Conservation (phyloP, 1,284 basidiomycete genomes). For the Rhodotorula sp. region DNA sequence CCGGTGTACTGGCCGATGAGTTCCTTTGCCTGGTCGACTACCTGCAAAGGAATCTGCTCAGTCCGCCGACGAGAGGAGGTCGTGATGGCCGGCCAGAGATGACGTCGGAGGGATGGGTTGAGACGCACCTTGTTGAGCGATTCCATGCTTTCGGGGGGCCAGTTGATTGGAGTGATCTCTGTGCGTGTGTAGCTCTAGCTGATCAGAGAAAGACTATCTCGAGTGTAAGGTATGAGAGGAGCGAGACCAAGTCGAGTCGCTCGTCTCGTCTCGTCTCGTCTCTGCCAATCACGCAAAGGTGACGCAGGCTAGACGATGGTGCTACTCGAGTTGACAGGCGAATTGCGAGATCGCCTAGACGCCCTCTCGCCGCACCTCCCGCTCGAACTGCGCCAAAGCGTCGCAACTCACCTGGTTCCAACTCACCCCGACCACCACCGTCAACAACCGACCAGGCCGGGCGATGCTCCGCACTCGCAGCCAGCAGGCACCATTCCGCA, state of each 20-base stretch:
- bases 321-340: conserved; percentile 11
- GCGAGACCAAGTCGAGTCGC: too few species aligned
- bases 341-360: background rate
- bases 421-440: background rate
- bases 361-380: conserved; percentile 9
- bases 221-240: too few species aligned
- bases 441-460: background rate
- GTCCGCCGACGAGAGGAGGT: fast-evolving
- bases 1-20: conserved; percentile 10
- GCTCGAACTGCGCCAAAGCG: conserved; percentile 8
- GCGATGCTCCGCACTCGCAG: background rate
- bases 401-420: conserved; percentile 1
- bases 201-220: too few species aligned
- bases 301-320: conserved; percentile 12
- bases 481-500: conserved; percentile 12
- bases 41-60: background rate
- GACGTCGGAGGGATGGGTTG: background rate
- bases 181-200: too few species aligned
- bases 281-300: too few species aligned
- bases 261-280: too few species aligned
- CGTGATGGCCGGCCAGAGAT: background rate
- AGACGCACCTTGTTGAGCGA: conserved; percentile 5
- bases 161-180: too few species aligned
- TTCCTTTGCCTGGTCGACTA: conserved; percentile 20
- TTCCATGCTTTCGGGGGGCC: background rate